phyloP scores from a whole-genome alignment of 495 filamentous ascomycete species.

The Hyaloscypha variabilis region DNA sequence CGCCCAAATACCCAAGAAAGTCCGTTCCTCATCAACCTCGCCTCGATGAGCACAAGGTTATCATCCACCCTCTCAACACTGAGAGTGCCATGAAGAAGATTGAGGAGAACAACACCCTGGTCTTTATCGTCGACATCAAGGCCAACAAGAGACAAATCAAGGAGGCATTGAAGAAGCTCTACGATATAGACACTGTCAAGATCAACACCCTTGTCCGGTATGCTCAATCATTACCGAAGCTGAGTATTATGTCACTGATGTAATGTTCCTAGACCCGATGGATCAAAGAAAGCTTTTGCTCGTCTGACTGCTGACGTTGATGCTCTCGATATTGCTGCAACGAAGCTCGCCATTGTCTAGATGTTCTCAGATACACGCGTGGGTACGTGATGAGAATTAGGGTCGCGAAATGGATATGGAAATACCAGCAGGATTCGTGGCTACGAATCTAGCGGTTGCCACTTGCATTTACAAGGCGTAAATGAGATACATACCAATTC shows the following conservation, averaged over 20 bases:
- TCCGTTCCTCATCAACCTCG: slow-evolving; percentile 86
- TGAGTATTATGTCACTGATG: slow-evolving; percentile 15
- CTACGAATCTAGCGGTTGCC: slow-evolving; percentile 19
- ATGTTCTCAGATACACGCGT: slow-evolving; percentile 4
- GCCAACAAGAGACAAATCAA: slow-evolving; percentile 99
- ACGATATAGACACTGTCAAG: slow-evolving; percentile 97
- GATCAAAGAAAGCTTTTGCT: slow-evolving; percentile 97
- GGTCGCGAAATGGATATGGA: slow-evolving; percentile 24
- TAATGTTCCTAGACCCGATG: slow-evolving; percentile 72
- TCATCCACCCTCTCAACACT: slow-evolving; percentile 89
- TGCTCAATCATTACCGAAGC: slow-evolving; percentile 24
- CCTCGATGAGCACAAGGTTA: slow-evolving; percentile 90
- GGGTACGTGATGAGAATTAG: slow-evolving; percentile 20
- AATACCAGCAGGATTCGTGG: slow-evolving; percentile 21
- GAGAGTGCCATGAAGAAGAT: slow-evolving; percentile 99
- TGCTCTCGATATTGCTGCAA: slow-evolving; percentile 98
- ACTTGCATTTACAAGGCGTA: slow-evolving; percentile 35
- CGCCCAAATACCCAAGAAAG: slow-evolving; percentile 96
- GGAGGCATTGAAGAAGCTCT: slow-evolving; percentile 96
- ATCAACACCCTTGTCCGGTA: slow-evolving; percentile 99
- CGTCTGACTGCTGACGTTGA: slow-evolving; percentile 95
- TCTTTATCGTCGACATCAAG: slow-evolving; percentile 98
- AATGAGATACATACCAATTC: slow-evolving; percentile 34
- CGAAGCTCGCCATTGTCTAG: slow-evolving; percentile 98
- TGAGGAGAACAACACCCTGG: slow-evolving; percentile 99